Conservation (phyloP, 441 rosid genomes). For the Cnidoscolus chayamansa region DNA sequence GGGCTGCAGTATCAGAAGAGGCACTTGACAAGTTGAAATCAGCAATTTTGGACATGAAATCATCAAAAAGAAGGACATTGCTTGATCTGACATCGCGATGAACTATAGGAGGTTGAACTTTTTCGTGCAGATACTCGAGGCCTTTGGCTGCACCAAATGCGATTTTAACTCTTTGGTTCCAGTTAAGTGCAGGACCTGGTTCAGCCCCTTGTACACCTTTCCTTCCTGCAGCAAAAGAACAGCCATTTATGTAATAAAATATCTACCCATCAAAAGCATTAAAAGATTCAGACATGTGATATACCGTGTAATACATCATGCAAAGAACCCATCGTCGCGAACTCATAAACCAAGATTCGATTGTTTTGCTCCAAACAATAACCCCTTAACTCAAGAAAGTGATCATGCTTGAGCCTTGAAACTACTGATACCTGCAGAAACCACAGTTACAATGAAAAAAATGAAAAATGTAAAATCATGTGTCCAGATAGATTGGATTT, state of each 20-base stretch:
- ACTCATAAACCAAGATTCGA: constrained; percentile 64
- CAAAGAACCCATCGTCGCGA: constrained; percentile 76
- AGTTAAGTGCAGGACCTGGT: constrained; percentile 76
- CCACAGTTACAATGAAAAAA: not conserved
- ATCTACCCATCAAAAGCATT: not conserved
- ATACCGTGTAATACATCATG: constrained; percentile 89
- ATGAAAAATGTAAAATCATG: not conserved
- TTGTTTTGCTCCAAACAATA: constrained; percentile 74
- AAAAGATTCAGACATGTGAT: not conserved
- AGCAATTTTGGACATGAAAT: constrained; percentile 69
- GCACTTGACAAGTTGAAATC: constrained; percentile 85
- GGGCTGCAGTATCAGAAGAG: constrained; percentile 76
- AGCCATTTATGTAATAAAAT: not conserved
- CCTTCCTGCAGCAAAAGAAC: constrained; percentile 50
- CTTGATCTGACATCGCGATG: constrained; percentile 92
- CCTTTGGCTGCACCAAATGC: constrained; percentile 92
- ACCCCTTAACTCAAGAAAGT: constrained; percentile 72
- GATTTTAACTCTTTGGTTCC: constrained; percentile 85
- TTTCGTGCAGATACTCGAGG: constrained; percentile 87
- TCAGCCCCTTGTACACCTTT: constrained; percentile 91
- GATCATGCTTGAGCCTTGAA: constrained; percentile 76
- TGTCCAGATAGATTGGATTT: not conserved
- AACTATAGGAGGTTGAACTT: constrained; percentile 77
- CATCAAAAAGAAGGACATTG: constrained; percentile 79
- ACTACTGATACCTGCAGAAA: constrained; percentile 62